Percentiles rank a stretch among this genome's conserved stretches.
Evolutionary conservation across 495 filamentous ascomycete species (phyloP).

Genomic region (Aspergillus haitiensis): DNA sequence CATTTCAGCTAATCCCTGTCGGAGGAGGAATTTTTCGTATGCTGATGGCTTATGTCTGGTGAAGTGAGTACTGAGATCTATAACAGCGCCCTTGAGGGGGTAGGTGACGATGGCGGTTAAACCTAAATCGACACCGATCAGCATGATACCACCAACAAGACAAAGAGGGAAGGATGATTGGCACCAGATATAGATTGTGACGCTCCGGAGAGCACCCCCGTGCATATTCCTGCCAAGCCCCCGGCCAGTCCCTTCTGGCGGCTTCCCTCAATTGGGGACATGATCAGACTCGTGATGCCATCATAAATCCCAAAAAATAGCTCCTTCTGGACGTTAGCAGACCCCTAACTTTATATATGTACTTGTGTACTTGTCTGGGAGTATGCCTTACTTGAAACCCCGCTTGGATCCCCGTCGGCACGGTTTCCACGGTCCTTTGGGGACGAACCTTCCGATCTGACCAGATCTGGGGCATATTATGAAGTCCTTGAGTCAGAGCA

Average conservation of each 20-base stretch:
- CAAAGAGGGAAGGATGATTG: background rate
- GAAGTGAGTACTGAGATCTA: background rate
- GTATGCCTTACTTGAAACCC: background rate
- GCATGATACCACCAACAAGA: background rate
- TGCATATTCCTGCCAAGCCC: background rate
- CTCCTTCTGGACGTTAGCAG: background rate
- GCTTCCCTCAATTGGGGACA: background rate
- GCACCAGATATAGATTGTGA: background rate
- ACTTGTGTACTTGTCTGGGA: too few relatives aligned
- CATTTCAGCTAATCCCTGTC: background rate
- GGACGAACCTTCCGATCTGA: background rate
- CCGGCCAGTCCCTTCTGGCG: background rate
- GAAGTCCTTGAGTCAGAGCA: background rate
- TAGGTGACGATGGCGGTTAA: background rate
- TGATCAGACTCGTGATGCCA: background rate
- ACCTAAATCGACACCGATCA: background rate
- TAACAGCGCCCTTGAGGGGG: background rate
- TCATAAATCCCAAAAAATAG: background rate
- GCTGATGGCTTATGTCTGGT: background rate
- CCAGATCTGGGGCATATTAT: constrained; percentile 3
- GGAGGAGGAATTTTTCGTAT: background rate
- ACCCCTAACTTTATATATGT: background rate
- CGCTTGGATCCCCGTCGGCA: background rate
- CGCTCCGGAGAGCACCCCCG: background rate
- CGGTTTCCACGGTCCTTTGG: constrained; percentile 1